Evolutionary conservation across 768 basidiomycete genomes (phyloP), one percentile per base, ranked within the genome.

Genomic region (Tephrocybe rancida): DNA sequence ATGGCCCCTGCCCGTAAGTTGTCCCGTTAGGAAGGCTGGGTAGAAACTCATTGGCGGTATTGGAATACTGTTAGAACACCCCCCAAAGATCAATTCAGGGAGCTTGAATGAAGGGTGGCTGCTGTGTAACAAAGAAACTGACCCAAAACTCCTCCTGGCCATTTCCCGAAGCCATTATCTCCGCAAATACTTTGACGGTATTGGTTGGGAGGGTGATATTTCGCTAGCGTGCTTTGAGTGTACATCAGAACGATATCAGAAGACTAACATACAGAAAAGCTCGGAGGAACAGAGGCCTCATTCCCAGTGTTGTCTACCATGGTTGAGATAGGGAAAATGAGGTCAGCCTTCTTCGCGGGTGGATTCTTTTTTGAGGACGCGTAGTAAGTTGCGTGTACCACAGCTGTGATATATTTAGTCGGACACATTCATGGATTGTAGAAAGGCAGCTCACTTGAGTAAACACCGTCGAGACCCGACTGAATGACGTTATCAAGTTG

Each of bases 131-230:
- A 46, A 44, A 27, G n/a, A 3, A 44, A 55, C 53, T 27, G 58
- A 88, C 88, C 90, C 90, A 92, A 63, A 90, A 91, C 68, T 92
- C 90, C 67, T 78, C 77, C 43, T 74, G 64, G n/a, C 69, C 73
- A 58, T 79, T 80, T 13, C 77, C 77, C 18, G 83, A 90, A 14
- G 90, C 88, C 57, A 83, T 83, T 3, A 92, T 69, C 65, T 92
- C 88, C 6, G 85, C 87, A 55, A 79, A 87, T 1, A 86, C 74
- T 41, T 84, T 72, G 1, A 88, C 81, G 3, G 88, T 76, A 52
- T 90, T 90, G 56, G 68, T 78, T 18, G 90, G 90, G 3, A 91
- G 67, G 0, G 85, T 90, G 2, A 90, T 77, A 50, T 85, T 85
- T 50, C 83, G 64, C 89, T 89, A n/a, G 50, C 9, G 18, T 13